Percentiles rank a stretch among this genome's conserved stretches.
Evolutionary conservation across 2,329 filamentous ascomycete genomes (phyloP).

Genomic region (Colletotrichum sp.): DNA sequence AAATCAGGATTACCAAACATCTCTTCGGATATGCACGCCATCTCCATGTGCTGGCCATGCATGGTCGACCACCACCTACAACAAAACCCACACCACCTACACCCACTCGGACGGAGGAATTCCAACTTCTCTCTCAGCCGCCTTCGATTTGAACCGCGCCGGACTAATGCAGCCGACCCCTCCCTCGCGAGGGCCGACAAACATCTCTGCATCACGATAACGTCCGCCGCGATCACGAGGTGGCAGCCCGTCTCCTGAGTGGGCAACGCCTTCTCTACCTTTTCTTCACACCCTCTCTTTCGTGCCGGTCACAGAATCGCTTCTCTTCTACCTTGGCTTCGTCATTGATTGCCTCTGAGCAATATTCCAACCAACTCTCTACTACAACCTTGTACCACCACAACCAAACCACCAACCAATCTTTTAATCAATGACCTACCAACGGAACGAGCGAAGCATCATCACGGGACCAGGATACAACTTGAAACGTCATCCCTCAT

Average conservation of each 20-base stretch:
- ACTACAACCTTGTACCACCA: slow-evolving; percentile 7
- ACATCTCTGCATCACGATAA: neutral
- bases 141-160: neutral
- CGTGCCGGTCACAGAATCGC: slow-evolving; percentile 7
- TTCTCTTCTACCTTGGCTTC: neutral
- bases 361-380: neutral
- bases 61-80: neutral
- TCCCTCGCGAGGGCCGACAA: neutral
- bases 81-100: neutral
- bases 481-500: neutral
- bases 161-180: neutral
- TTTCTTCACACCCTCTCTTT: neutral
- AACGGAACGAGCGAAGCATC: slow-evolving; percentile 19
- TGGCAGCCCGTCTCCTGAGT: neutral
- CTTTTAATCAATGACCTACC: slow-evolving; percentile 20
- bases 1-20: neutral
- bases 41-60: slow-evolving; percentile 15
- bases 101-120: neutral
- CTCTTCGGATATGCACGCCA: slow-evolving; percentile 12
- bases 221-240: neutral
- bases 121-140: neutral
- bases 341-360: slow-evolving; percentile 6
- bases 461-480: slow-evolving; percentile 12
- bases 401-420: neutral
- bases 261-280: neutral